Percentiles rank a stretch among this genome's conserved stretches.
These are phyloP conservation scores for Kondoa malvinella DNA, from an alignment of 768 basidiomycete genomes.

Conservation along the genomic window DNA sequence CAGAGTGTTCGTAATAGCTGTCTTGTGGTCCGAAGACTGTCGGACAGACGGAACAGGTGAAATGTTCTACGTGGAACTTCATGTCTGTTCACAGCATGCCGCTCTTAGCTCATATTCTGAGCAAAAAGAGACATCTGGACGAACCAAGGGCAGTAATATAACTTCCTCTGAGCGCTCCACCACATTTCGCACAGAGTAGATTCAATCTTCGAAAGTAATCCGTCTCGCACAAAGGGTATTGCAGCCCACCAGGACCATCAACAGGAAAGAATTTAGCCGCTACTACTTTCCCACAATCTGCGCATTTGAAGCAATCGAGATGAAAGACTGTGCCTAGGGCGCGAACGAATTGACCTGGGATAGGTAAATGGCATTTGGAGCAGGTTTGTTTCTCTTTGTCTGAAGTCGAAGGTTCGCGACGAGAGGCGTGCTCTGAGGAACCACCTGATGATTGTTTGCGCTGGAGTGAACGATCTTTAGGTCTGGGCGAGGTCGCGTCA, in stretches of 20 bases:
- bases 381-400: conserved; percentile 24
- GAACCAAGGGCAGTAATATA: conserved; percentile 98
- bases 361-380: conserved; percentile 33
- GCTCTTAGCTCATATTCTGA: neutral
- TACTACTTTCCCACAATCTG: conserved; percentile 94
- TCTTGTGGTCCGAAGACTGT: conserved; percentile 94
- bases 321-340: conserved; percentile 87
- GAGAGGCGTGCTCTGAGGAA: neutral
- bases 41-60: conserved; percentile 91
- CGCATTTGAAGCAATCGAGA: conserved; percentile 94
- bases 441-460: neutral
- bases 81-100: conserved; percentile 44
- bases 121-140: conserved; percentile 29
- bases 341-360: conserved; percentile 92
- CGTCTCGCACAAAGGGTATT: conserved; percentile 88
- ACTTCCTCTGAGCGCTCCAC: conserved; percentile 80
- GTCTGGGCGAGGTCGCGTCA: neutral
- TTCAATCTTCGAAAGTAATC: conserved; percentile 94
- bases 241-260: conserved; percentile 64
- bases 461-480: neutral
- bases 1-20: conserved; percentile 96
- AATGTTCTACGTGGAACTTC: conserved; percentile 98
- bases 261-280: conserved; percentile 98
- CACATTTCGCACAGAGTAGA: conserved; percentile 91
- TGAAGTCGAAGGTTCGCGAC: neutral